phyloP scores from a whole-genome alignment of 1,284 basidiomycete genomes.

The Sparassis latifolia region DNA sequence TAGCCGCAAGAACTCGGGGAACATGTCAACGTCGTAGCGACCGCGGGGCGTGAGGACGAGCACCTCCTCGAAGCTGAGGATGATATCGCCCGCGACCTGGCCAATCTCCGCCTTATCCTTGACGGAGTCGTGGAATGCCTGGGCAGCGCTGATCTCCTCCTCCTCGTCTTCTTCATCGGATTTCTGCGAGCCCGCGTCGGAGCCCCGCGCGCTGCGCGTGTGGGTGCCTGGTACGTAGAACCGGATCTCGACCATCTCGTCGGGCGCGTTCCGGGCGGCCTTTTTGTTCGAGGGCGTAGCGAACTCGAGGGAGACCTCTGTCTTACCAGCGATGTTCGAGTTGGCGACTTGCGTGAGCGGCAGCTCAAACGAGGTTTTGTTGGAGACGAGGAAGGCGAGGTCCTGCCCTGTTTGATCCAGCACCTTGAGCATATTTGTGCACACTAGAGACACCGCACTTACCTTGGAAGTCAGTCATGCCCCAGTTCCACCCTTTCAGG shows the following conservation, averaged over 20 bases:
- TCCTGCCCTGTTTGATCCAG: constrained; percentile 61
- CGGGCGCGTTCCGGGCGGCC: constrained; percentile 44
- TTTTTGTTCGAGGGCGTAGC: constrained; percentile 50
- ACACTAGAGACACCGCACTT: constrained; percentile 15
- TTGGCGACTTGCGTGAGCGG: constrained; percentile 88
- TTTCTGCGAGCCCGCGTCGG: constrained; percentile 73
- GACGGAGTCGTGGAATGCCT: constrained; percentile 94
- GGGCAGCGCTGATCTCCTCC: constrained; percentile 83
- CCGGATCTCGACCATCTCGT: constrained; percentile 95
- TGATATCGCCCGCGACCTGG: constrained; percentile 86
- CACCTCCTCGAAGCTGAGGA: constrained; percentile 95
- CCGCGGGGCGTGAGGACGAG: constrained; percentile 96
- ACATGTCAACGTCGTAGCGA: constrained; percentile 98
- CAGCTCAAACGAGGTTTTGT: constrained; percentile 89
- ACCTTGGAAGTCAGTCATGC: constrained; percentile 92
- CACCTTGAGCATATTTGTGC: not conserved
- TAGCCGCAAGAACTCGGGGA: constrained; percentile 87
- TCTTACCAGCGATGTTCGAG: constrained; percentile 95
- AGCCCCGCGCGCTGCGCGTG: constrained; percentile 54
- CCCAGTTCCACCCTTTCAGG: constrained; percentile 99
- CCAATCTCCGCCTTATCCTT: constrained; percentile 97
- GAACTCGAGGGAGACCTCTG: constrained; percentile 97
- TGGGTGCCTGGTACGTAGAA: constrained; percentile 91
- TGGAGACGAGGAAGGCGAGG: constrained; percentile 85
- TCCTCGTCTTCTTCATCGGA: constrained; percentile 58